Evolutionary conservation across 768 basidiomycete genomes (phyloP).

Genomic region (Arthromyces matolae): DNA sequence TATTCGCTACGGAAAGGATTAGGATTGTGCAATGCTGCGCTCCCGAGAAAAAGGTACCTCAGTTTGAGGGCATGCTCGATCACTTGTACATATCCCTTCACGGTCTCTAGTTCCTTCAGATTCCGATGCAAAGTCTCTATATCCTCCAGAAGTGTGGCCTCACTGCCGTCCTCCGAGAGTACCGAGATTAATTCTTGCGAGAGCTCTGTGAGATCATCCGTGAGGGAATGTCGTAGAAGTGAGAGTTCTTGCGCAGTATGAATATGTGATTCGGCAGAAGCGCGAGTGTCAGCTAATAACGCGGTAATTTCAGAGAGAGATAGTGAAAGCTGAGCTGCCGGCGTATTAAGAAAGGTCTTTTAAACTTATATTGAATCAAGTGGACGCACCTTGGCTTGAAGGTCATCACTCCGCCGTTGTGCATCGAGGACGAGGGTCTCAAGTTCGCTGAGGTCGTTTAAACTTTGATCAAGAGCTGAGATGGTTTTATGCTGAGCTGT

Average conservation of each 20-base stretch:
- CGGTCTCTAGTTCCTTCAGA: constrained; percentile 71
- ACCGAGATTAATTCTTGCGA: constrained; percentile 61
- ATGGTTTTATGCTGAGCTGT: constrained; percentile 31
- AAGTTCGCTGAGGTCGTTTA: constrained; percentile 49
- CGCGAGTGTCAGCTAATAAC: constrained; percentile 47
- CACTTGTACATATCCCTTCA: constrained; percentile 73
- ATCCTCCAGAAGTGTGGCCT: constrained; percentile 73
- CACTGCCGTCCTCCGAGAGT: constrained; percentile 40
- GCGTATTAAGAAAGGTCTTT: constrained; percentile 29
- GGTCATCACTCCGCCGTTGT: constrained; percentile 33
- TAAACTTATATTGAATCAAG: constrained; percentile 12
- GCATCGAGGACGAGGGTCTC: constrained; percentile 43
- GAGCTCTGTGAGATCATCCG: constrained; percentile 73
- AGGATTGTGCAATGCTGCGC: not conserved
- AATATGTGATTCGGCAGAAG: constrained; percentile 45
- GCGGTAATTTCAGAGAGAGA: constrained; percentile 47
- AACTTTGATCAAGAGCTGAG: constrained; percentile 45
- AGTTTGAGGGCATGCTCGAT: constrained; percentile 66
- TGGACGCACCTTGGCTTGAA: constrained; percentile 44
- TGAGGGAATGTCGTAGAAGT: constrained; percentile 69
- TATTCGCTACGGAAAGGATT: constrained; percentile 42
- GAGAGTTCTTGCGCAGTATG: constrained; percentile 70
- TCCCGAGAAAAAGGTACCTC: constrained; percentile 46
- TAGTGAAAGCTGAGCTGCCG: constrained; percentile 53
- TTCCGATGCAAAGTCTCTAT: constrained; percentile 76